A percentile compares a stretch with the other conserved stretches of the same genome.
These are phyloP conservation scores for Dalbergia cultrata DNA, from an alignment of 306 rosid genomes.

Conservation along the genomic window DNA sequence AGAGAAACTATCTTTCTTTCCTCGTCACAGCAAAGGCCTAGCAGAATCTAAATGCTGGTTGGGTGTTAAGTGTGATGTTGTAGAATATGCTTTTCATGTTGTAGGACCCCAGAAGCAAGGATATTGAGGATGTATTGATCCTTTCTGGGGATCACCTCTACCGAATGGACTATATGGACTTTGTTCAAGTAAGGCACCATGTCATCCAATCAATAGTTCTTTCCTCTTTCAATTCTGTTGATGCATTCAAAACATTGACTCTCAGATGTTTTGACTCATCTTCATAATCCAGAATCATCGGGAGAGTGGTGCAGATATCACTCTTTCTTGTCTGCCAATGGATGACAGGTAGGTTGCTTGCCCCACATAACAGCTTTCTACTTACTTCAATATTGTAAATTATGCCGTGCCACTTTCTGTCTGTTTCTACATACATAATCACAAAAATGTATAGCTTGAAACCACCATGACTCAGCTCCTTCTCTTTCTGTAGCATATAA, in stretches of 20 bases:
- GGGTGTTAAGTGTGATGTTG: slow-evolving; percentile 27
- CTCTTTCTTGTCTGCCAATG: slow-evolving; percentile 91
- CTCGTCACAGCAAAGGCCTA: background rate
- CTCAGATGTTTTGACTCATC: slow-evolving; percentile 40
- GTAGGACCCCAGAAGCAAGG: slow-evolving; percentile 86
- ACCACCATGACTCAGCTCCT: background rate
- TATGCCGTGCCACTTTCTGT: background rate
- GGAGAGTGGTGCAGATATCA: slow-evolving; percentile 91
- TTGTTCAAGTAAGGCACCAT: slow-evolving; percentile 70
- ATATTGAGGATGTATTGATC: slow-evolving; percentile 87
- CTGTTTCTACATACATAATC: background rate
- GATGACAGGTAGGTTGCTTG: slow-evolving; percentile 72
- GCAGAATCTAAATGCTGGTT: slow-evolving; percentile 9
- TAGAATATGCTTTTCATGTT: slow-evolving; percentile 32
- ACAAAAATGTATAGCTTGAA: background rate
- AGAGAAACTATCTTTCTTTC: slow-evolving; percentile 7
- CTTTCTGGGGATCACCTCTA: slow-evolving; percentile 96
- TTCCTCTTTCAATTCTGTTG: slow-evolving; percentile 8
- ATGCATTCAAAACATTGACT: slow-evolving; percentile 30
- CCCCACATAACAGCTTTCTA: background rate
- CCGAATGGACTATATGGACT: slow-evolving; percentile 96
- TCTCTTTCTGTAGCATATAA: background rate
- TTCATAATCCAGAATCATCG: slow-evolving; percentile 75
- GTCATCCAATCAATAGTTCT: slow-evolving; percentile 21
- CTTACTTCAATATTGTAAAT: slow-evolving; percentile 5